phyloP scores from a whole-genome alignment of 495 filamentous ascomycete species.

The Penicillium daleae region DNA sequence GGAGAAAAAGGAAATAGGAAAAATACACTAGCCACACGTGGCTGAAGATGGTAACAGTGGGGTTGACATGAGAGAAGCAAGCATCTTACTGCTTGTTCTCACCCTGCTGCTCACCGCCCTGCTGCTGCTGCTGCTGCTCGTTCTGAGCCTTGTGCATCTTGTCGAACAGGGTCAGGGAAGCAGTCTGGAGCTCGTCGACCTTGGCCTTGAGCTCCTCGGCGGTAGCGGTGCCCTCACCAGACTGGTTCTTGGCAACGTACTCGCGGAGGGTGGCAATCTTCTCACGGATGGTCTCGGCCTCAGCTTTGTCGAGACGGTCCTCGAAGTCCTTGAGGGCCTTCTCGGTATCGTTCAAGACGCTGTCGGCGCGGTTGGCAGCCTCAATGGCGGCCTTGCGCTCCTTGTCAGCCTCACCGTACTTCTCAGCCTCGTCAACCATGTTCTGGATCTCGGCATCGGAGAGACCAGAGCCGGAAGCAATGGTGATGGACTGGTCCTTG shows the following conservation, averaged over 20 bases:
- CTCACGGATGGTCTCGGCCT: constrained; percentile 88
- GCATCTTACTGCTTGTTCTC: constrained; percentile 81
- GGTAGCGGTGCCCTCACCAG: constrained; percentile 82
- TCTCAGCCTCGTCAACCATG: constrained; percentile 98
- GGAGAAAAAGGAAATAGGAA: constrained; percentile 31
- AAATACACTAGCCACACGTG: constrained; percentile 34
- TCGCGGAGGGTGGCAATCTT: constrained; percentile 91
- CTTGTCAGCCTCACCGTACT: constrained; percentile 93
- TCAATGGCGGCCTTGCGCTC: constrained; percentile 95
- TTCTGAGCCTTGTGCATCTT: constrained; percentile 98
- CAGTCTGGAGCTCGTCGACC: constrained; percentile 95
- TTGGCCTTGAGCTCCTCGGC: constrained; percentile 95
- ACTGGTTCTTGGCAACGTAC: constrained; percentile 91
- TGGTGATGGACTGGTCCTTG: constrained; percentile 99
- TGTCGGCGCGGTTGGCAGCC: constrained; percentile 94
- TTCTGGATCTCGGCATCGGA: constrained; percentile 90
- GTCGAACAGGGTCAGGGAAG: constrained; percentile 95
- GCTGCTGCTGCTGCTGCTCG: constrained; percentile 66
- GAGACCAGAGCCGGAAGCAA: constrained; percentile 97
- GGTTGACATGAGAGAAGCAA: constrained; percentile 9
- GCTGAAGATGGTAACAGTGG: constrained; percentile 6
- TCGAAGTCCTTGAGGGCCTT: constrained; percentile 96
- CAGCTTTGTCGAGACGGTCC: constrained; percentile 94
- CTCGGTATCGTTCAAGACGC: constrained; percentile 95
- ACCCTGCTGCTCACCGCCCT: constrained; percentile 61